phyloP scores from a whole-genome alignment of 495 filamentous ascomycete species.

The Evansstolkia leycettana region DNA sequence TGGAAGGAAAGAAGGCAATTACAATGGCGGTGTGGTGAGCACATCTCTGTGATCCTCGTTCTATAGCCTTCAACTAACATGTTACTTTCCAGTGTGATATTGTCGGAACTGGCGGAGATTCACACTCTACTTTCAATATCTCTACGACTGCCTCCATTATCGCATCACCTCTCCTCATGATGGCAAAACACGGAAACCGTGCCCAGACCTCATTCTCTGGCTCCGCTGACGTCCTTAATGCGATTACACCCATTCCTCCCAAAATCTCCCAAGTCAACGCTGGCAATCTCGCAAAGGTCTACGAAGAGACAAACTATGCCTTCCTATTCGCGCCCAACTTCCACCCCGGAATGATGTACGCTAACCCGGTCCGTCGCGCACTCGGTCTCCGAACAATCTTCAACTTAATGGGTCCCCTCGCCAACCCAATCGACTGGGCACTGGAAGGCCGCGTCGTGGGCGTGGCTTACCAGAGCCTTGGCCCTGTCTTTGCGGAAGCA shows the following conservation, averaged over 20 bases:
- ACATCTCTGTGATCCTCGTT: too few relatives aligned
- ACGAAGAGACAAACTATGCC: slow-evolving; percentile 70
- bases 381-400: slow-evolving; percentile 91
- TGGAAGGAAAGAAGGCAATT: slow-evolving; percentile 52
- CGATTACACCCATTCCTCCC: slow-evolving; percentile 55
- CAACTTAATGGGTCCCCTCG: slow-evolving; percentile 86
- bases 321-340: slow-evolving; percentile 97
- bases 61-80: too few relatives aligned
- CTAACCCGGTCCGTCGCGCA: slow-evolving; percentile 68
- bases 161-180: slow-evolving; percentile 65
- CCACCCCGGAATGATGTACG: slow-evolving; percentile 84
- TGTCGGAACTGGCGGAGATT: slow-evolving; percentile 93
- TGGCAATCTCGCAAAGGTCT: slow-evolving; percentile 53
- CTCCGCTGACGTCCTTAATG: slow-evolving; percentile 79
- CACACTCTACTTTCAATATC: slow-evolving; percentile 96
- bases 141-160: slow-evolving; percentile 89
- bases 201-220: slow-evolving; percentile 94
- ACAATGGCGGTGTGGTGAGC: slow-evolving; percentile 56
- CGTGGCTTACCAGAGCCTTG: slow-evolving; percentile 75
- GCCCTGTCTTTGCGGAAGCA: slow-evolving; percentile 77
- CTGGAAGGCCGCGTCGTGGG: slow-evolving; percentile 87
- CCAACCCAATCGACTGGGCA: slow-evolving; percentile 68
- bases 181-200: slow-evolving; percentile 91
- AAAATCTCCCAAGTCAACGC: slow-evolving; percentile 61
- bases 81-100: slow-evolving; percentile 64